phyloP scores from a whole-genome alignment of 345 rosid genomes.

The Gynandropsis gynandra region DNA sequence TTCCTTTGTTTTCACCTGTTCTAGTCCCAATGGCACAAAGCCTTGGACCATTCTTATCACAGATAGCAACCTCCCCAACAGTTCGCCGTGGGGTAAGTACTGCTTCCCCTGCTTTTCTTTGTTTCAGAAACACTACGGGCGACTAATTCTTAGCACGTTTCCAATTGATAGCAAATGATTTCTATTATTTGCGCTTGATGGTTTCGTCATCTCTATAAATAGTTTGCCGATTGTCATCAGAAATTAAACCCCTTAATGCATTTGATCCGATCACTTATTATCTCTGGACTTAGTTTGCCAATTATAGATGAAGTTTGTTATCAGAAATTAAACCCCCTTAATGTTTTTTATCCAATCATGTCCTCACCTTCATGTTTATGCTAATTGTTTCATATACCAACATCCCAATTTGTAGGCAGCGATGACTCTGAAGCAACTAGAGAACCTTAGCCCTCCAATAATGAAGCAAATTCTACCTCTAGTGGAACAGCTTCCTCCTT shows the following conservation, averaged over 20 bases:
- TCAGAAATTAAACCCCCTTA: no score
- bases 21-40: constrained; percentile 92
- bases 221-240: no score
- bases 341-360: no score
- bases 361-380: neutral
- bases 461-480: constrained; percentile 95
- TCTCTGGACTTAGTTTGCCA: no score
- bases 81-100: constrained; percentile 74
- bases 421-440: constrained; percentile 86
- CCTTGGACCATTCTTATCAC: constrained; percentile 77
- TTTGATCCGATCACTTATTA: no score
- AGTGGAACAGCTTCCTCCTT: constrained; percentile 91
- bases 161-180: neutral
- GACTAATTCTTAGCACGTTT: neutral
- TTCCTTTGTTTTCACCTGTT: constrained; percentile 94
- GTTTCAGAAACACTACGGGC: neutral
- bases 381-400: neutral
- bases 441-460: constrained; percentile 82
- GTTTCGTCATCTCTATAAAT: constrained; percentile 1
- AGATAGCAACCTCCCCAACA: constrained; percentile 68
- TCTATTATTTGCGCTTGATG: neutral
- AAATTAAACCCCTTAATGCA: no score
- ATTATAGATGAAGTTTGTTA: no score
- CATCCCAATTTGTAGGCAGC: constrained; percentile 60
- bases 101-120: constrained; percentile 12